Percentiles rank a stretch among this genome's conserved stretches.
Evolutionary conservation across 2,329 filamentous ascomycete species (phyloP).

Genomic region (Sporothrix luriei): DNA sequence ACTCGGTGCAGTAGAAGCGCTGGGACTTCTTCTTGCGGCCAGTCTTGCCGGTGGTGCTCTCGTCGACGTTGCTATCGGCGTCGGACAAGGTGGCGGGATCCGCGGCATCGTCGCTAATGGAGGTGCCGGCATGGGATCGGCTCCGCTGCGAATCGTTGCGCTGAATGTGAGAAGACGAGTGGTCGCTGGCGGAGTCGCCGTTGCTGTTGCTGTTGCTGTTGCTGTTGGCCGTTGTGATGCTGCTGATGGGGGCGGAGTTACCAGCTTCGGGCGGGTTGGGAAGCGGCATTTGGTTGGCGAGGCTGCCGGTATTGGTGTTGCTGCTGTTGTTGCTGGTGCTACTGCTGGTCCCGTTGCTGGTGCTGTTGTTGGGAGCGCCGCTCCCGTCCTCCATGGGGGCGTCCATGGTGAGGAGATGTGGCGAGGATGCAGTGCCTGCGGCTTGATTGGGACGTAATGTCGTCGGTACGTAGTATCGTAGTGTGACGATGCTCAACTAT

Average conservation of each 20-base stretch:
- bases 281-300: conserved; percentile 56
- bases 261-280: conserved; percentile 49
- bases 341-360: not conserved
- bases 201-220: conserved; percentile 44
- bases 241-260: not conserved
- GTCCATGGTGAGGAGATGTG: conserved; percentile 7
- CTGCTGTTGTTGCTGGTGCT: not conserved
- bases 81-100: conserved; percentile 47
- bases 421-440: not conserved
- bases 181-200: conserved; percentile 52
- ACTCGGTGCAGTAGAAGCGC: conserved; percentile 94
- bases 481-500: not conserved
- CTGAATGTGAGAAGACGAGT: conserved; percentile 46
- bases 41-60: conserved; percentile 62
- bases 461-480: not conserved
- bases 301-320: conserved; percentile 60
- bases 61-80: conserved; percentile 45
- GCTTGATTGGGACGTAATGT: not conserved
- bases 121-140: conserved; percentile 67
- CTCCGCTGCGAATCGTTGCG: conserved; percentile 63
- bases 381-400: conserved; percentile 47
- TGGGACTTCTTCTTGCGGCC: conserved; percentile 96
- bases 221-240: conserved; percentile 43
- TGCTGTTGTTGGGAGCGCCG: not conserved
- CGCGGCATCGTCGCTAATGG: conserved; percentile 77